phyloP scores from a whole-genome alignment of 1,284 basidiomycete genomes.

The Neolentinus lepideus region DNA sequence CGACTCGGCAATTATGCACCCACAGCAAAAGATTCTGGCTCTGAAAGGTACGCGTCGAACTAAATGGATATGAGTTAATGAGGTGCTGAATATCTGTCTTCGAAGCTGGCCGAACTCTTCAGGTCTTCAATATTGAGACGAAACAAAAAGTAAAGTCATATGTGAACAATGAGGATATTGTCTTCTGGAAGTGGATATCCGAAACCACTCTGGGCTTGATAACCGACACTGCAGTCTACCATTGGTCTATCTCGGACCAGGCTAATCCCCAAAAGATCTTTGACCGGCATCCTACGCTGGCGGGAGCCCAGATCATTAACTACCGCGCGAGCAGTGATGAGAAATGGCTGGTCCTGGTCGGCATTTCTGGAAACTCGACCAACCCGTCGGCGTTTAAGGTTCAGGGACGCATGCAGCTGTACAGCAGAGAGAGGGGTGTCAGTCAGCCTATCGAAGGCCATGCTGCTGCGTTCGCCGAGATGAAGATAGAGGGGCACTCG shows the following conservation, averaged over 20 bases:
- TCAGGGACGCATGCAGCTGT: slow-evolving; percentile 95
- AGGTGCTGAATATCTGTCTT: not conserved
- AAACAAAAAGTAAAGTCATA: slow-evolving; percentile 98
- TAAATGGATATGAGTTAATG: not conserved
- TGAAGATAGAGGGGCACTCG: slow-evolving; percentile 85
- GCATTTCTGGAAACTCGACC: slow-evolving; percentile 91
- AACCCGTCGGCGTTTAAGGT: slow-evolving; percentile 96
- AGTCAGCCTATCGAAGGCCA: slow-evolving; percentile 99
- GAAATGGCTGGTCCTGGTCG: slow-evolving; percentile 96
- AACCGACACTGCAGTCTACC: slow-evolving; percentile 90
- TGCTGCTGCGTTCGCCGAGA: slow-evolving; percentile 91
- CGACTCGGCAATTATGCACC: slow-evolving; percentile 99
- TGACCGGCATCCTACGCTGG: slow-evolving; percentile 93
- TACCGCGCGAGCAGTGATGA: slow-evolving; percentile 91
- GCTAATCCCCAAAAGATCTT: slow-evolving; percentile 88
- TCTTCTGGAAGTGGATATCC: slow-evolving; percentile 99
- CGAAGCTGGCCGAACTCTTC: slow-evolving; percentile 86
- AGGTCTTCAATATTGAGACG: slow-evolving; percentile 97
- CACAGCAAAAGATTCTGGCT: slow-evolving; percentile 94
- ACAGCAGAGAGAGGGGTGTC: slow-evolving; percentile 87
- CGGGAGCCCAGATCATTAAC: slow-evolving; percentile 97
- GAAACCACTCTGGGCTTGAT: slow-evolving; percentile 92
- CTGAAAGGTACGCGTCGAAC: slow-evolving; percentile 64
- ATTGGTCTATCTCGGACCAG: slow-evolving; percentile 81
- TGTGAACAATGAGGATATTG: slow-evolving; percentile 89